A percentile compares a stretch with the other conserved stretches of the same genome.
phyloP scores from a whole-genome alignment of 352 stramenopile species.

The Plasmopara muralis region DNA sequence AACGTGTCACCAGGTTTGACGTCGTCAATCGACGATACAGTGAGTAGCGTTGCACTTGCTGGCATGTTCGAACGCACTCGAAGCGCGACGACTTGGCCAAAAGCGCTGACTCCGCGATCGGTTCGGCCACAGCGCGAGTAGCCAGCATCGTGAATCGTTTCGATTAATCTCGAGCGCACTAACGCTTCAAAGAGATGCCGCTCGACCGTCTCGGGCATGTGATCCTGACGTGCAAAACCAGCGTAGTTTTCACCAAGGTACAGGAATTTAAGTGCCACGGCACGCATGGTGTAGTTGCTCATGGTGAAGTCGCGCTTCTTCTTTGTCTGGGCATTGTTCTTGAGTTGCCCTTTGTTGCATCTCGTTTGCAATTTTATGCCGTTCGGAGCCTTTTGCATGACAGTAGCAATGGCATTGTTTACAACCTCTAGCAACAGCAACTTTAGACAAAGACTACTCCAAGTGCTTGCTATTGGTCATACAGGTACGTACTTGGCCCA shows the following conservation, averaged over 20 bases:
- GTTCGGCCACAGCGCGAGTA: slow-evolving; percentile 97
- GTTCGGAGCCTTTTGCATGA: slow-evolving; percentile 37
- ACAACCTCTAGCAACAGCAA: slow-evolving; percentile 44
- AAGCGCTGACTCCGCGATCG: slow-evolving; percentile 92
- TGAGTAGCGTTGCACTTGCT: slow-evolving; percentile 50
- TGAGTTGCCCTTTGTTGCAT: slow-evolving; percentile 6
- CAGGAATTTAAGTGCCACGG: slow-evolving; percentile 77
- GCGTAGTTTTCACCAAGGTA: slow-evolving; percentile 86
- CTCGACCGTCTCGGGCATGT: slow-evolving; percentile 92
- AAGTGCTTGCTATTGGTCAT: not conserved
- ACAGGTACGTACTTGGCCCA: slow-evolving; percentile 43
- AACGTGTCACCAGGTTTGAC: slow-evolving; percentile 56
- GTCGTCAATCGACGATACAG: slow-evolving; percentile 57
- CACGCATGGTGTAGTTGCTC: slow-evolving; percentile 65
- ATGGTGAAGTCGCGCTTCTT: slow-evolving; percentile 61
- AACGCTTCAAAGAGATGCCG: slow-evolving; percentile 91
- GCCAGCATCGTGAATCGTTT: slow-evolving; percentile 59
- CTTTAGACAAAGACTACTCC: not conserved
- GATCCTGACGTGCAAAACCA: slow-evolving; percentile 83
- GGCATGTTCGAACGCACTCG: slow-evolving; percentile 74
- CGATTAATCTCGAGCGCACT: slow-evolving; percentile 87
- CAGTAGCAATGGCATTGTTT: slow-evolving; percentile 61
- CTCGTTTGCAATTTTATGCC: slow-evolving; percentile 14
- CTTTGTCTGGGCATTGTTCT: slow-evolving; percentile 44
- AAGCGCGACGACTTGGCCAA: slow-evolving; percentile 72